Percentiles rank a stretch among this genome's conserved stretches.
Evolutionary conservation across 306 rosid genomes (phyloP).

Genomic region (Cicer pinnatifidum): DNA sequence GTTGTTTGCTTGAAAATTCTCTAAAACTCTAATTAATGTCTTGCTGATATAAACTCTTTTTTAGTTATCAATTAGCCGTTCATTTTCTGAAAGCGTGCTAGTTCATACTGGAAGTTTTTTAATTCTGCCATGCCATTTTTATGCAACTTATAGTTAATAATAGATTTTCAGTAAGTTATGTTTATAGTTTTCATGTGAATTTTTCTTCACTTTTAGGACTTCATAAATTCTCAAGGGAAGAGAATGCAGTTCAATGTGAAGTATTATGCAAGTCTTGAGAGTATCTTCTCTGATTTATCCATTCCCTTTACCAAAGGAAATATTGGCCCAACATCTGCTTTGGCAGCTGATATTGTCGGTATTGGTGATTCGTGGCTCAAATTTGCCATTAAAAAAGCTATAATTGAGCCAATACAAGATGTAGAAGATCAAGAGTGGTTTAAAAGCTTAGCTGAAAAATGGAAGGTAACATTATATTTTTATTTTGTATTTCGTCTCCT

Average conservation of each 20-base stretch:
- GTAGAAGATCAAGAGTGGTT: constrained; percentile 92
- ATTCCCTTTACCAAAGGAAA: constrained; percentile 55
- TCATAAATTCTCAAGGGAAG: constrained; percentile 83
- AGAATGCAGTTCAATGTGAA: constrained; percentile 66
- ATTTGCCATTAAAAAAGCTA: constrained; percentile 63
- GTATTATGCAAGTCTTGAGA: constrained; percentile 65
- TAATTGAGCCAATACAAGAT: constrained; percentile 74
- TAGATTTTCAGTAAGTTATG: constrained; percentile 16
- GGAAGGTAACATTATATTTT: constrained; percentile 80
- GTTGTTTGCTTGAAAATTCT: constrained; percentile 13
- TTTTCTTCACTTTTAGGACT: constrained; percentile 64
- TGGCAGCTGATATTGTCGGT: constrained; percentile 80
- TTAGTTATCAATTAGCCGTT: not conserved
- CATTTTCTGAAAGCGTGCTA: constrained; percentile 5
- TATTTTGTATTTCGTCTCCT: constrained; percentile 35
- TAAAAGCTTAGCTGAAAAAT: constrained; percentile 67
- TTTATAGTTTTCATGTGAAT: constrained; percentile 20
- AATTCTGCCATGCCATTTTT: constrained; percentile 34
- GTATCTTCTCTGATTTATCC: constrained; percentile 71
- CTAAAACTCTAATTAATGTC: not conserved
- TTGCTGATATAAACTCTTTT: not conserved
- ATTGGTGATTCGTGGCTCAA: constrained; percentile 94
- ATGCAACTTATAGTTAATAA: constrained; percentile 10
- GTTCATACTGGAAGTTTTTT: constrained; percentile 7
- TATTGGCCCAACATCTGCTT: constrained; percentile 61